Evolutionary conservation across 257 asterid species (phyloP).

Genomic region (Solanum chiquidenum): DNA sequence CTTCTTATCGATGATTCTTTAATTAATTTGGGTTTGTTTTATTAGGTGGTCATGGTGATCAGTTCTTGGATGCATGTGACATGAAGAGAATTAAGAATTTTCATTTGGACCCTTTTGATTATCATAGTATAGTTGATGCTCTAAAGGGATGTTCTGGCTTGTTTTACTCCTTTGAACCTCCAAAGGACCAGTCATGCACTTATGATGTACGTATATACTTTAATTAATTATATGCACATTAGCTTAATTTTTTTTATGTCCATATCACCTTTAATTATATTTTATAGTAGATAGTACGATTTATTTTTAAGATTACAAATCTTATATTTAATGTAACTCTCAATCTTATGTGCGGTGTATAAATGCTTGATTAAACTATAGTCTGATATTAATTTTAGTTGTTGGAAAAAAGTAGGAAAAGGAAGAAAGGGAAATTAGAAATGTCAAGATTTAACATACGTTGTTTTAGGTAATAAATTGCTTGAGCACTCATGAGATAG

Average conservation of each 20-base stretch:
- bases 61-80: not conserved
- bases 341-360: not conserved
- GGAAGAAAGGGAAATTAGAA: not conserved
- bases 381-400: not conserved
- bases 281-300: not conserved
- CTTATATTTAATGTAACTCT: not conserved
- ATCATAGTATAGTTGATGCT: slow-evolving; percentile 79
- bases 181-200: slow-evolving; percentile 43
- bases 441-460: not conserved
- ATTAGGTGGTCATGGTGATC: slow-evolving; percentile 24
- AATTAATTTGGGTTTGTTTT: not conserved
- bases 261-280: not conserved
- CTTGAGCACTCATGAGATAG: not conserved
- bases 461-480: not conserved
- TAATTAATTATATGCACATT: not conserved
- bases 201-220: slow-evolving; percentile 51
- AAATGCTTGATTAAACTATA: not conserved
- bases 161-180: slow-evolving; percentile 79
- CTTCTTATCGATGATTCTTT: not conserved
- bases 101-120: slow-evolving; percentile 71
- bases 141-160: slow-evolving; percentile 67
- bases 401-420: not conserved
- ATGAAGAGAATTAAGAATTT: slow-evolving; percentile 44
- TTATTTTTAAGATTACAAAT: not conserved
- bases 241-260: not conserved